Conservation (phyloP, 208 protist genomes). For the Acanthamoeba royreba region DNA sequence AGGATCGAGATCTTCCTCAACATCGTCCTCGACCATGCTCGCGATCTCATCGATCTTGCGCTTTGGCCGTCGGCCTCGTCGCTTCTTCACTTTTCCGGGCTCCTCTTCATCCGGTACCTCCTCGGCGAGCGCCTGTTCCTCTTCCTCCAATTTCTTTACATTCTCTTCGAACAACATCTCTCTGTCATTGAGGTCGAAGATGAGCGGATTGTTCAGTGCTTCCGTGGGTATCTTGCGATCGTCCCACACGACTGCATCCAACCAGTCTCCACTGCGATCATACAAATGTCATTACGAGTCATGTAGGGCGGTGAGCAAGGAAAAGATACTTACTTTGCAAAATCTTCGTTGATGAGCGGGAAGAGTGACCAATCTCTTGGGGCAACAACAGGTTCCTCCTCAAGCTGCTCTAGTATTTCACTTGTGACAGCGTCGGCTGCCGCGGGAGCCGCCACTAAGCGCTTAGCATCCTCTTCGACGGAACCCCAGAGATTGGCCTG, state of each 20-base stretch:
- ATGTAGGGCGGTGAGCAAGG: not conserved
- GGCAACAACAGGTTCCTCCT: not conserved
- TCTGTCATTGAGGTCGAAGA: slow-evolving; percentile 48
- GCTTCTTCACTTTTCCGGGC: not conserved
- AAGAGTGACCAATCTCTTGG: slow-evolving; percentile 37
- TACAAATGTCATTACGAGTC: too few relatives aligned
- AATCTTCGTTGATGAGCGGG: not conserved
- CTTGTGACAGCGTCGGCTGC: not conserved
- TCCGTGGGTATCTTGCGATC: slow-evolving; percentile 2
- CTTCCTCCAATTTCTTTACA: not conserved
- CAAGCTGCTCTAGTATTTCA: not conserved
- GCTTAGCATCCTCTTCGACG: not conserved
- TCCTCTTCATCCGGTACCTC: not conserved
- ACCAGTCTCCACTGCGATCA: slow-evolving; percentile 29
- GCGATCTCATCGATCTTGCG: slow-evolving; percentile 34
- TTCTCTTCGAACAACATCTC: slow-evolving; percentile 48
- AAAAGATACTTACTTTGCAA: not conserved
- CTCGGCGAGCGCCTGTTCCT: not conserved
- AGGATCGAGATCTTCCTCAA: slow-evolving; percentile 35
- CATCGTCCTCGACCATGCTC: slow-evolving; percentile 42
- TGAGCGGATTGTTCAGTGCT: not conserved
- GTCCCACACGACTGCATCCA: slow-evolving; percentile 38
- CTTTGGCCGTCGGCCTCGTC: not conserved
- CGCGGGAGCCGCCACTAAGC: not conserved
- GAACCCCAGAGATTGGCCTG: not conserved